Evolutionary conservation across 2,329 filamentous ascomycete species (phyloP).

Genomic region (Neofusicoccum umdonicola): DNA sequence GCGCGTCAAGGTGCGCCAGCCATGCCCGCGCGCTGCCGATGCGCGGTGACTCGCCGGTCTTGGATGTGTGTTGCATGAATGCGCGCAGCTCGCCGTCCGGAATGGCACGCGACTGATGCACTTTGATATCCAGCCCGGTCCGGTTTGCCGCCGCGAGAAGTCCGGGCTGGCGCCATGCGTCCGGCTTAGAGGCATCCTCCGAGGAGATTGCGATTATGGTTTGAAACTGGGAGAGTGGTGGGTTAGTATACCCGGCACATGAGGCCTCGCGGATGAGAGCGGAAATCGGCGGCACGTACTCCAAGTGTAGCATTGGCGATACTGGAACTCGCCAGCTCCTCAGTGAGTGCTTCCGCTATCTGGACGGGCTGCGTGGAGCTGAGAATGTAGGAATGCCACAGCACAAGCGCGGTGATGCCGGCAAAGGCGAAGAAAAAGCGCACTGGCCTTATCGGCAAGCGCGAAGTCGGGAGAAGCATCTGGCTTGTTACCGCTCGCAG

Average conservation of each 20-base stretch:
- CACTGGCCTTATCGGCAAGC: conserved; percentile 4
- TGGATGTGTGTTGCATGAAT: background rate
- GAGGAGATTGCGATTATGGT: conserved; percentile 16
- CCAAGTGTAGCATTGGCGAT: conserved; percentile 14
- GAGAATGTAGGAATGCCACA: conserved; percentile 8
- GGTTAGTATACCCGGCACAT: background rate
- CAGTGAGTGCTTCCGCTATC: background rate
- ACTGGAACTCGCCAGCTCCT: background rate
- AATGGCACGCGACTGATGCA: conserved; percentile 9
- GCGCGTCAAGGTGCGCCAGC: conserved; percentile 13
- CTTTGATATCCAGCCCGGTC: conserved; percentile 6
- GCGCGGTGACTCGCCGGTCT: background rate
- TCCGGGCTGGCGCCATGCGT: conserved; percentile 12
- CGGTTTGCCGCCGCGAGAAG: conserved; percentile 10
- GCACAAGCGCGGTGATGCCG: background rate
- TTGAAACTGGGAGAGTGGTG: background rate
- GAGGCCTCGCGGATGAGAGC: background rate
- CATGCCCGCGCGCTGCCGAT: conserved; percentile 13
- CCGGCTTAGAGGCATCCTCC: conserved; percentile 4
- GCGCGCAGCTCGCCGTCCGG: conserved; percentile 3
- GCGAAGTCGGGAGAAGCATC: conserved; percentile 9
- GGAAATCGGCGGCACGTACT: background rate
- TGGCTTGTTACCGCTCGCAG: background rate
- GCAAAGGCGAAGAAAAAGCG: conserved; percentile 11
- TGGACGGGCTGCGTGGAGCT: background rate